Conservation (phyloP, 192 early-diverging fungal genomes). For the Coemansia furcata region DNA sequence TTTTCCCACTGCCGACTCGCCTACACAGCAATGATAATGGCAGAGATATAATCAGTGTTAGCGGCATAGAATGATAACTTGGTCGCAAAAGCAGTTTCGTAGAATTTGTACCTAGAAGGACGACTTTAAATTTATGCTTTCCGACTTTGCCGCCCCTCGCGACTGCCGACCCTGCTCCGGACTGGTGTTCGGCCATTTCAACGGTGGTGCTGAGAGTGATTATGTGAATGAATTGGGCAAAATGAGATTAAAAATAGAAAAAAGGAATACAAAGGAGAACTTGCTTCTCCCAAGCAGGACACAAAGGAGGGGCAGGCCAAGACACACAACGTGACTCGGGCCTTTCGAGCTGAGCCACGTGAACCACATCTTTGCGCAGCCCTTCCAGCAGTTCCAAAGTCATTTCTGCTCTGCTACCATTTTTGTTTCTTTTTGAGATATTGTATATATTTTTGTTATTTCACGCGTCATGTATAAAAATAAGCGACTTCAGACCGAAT, state of each 20-base stretch:
- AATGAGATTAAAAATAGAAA: neutral
- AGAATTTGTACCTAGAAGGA: slow-evolving; percentile 73
- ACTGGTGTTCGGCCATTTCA: slow-evolving; percentile 16
- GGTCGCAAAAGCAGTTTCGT: neutral
- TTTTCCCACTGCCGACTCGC: slow-evolving; percentile 96
- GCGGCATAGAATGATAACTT: neutral
- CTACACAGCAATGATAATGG: slow-evolving; percentile 30
- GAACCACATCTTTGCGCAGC: neutral
- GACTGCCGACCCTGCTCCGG: neutral
- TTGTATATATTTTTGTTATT: neutral
- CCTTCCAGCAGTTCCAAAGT: neutral
- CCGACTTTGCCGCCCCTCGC: slow-evolving; percentile 50
- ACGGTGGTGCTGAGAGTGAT: neutral
- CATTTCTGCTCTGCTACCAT: neutral
- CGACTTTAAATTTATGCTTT: slow-evolving; percentile 90
- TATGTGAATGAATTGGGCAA: neutral
- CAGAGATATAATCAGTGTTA: neutral
- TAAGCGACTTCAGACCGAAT: slow-evolving; percentile 34
- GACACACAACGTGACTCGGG: slow-evolving; percentile 1
- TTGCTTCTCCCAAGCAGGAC: neutral
- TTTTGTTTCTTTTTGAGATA: too few relatives aligned
- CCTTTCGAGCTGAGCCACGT: neutral
- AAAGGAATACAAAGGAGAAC: neutral
- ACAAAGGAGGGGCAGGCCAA: neutral
- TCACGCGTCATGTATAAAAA: slow-evolving; percentile 1